Evolutionary conservation across 176 grass and related monocot species (phyloP), one percentile per base, ranked within the genome.

Genomic region (Eragrostis curvula): DNA sequence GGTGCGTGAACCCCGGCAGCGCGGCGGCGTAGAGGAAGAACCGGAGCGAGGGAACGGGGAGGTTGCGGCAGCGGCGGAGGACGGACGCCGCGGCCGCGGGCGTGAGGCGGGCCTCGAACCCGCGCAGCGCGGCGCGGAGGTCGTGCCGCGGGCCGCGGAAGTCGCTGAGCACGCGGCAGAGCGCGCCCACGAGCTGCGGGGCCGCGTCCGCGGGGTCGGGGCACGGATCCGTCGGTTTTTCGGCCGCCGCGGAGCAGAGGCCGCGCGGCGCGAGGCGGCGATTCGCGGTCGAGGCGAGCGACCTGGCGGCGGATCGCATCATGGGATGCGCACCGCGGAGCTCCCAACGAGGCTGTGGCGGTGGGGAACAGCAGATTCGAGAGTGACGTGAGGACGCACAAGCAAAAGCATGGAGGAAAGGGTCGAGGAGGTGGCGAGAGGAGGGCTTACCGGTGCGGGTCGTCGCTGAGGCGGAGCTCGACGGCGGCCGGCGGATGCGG

Each of bases 151-250:
- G 85, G 3, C 87, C 87, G n/a, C 93, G 93, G 70, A 90, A 89
- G 77, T 99, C 89, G 80, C 91, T 96, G 64, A 99, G 87, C 28
- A 96, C 67, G 13, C 93, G 89, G 69, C 97, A 94, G 16, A 99
- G 83, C 58, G 85, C 72, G 83, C 83, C 83, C 45, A 95, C 85
- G 66, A 92, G 87, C 24, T 58, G 83, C 17, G n/a, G 46, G 70
- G 87, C 83, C 0, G 11, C 63, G 14, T 72, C 73, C 58, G 58
- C 58, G 7, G n/a, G 25, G 41, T 42, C 47, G 16, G 43, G 70
- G 63, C 63, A 42, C 76, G 62, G 82, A 85, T 81, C 82, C 52
- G 55, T 43, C 16, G 53, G 62, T 3, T 25, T 13, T 2, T 41
- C 14, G 4, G 59, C 73, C 44, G 61, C 43, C 7, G 61, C 44